Base-by-base conservation (phyloP, 768 basidiomycete genomes). In the Amanita exitialis region DNA sequence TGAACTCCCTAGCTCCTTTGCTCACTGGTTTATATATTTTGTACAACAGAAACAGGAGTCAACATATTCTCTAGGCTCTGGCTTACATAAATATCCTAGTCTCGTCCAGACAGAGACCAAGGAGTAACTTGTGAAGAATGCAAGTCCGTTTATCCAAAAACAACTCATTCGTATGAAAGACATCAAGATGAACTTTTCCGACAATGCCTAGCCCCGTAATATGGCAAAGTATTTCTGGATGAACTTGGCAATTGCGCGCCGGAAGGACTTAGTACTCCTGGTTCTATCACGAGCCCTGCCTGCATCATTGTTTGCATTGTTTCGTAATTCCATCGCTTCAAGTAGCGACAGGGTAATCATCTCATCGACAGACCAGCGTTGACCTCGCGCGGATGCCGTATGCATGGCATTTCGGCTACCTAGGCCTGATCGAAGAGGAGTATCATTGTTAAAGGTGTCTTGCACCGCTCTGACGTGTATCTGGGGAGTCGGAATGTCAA, bases 271-370 rank as follows among this genome's bases (percentile, higher is more conserved):
- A 9, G 1, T 21, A 21, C 13, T 21, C n/a, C 10, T 9, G 15
- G n/a, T 9, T n/a, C 47, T 23, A 10, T 18, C 1, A 35, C 15
- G 35, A 30, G 18, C 13, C 35, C 7, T 23, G 32, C 43, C 18
- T 41, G 2, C 35, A 20, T 44, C 28, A 9, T n/a, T 15, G 12
- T 25, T 34, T 28, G 42, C 16, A 18, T n/a, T 21, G 27, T 49
- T 35, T 63, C 63, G 25, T 60, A 60, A 48, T 45, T 65, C 64
- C 64, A 65, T 63, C 13, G 64, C 64, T 51, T 60, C 57, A 36
- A 66, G 51, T 36, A 66, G 52, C 21, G 63, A 57, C 25, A 64
- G 53, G 32, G 64, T 62, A 42, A 66, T 61, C 44, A 58, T 55
- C 48, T 65, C 65, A 21, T 52, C 51, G 15, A 52, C 25, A n/a